Evolutionary conservation across 2,329 filamentous ascomycete species (phyloP).

Genomic region (Pestalotiopsis sp.): DNA sequence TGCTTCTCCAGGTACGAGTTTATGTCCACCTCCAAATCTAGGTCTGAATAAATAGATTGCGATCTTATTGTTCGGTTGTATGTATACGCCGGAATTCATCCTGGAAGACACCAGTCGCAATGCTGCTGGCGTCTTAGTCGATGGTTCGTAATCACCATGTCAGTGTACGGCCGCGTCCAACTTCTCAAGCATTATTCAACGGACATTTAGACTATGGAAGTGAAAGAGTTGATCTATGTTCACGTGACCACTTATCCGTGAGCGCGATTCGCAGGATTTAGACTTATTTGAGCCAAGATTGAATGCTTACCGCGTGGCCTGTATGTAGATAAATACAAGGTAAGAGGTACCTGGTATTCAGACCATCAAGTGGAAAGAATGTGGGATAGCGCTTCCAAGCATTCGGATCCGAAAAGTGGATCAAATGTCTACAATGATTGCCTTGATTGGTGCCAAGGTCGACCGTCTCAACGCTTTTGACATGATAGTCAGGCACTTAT

Average conservation of each 20-base stretch:
- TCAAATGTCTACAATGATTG: not conserved
- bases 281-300: not conserved
- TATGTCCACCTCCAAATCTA: no score
- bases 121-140: no score
- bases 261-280: not conserved
- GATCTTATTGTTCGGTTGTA: no score
- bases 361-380: not conserved
- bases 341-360: not conserved
- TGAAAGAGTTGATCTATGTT: not conserved
- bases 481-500: not conserved
- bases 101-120: no score
- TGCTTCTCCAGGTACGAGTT: no score
- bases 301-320: not conserved
- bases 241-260: not conserved
- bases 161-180: no score
- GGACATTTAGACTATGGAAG: not conserved
- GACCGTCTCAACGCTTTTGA: constrained; percentile 2
- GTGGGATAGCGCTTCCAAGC: not conserved
- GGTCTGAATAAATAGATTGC: no score
- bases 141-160: no score
- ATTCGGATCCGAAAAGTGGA: not conserved
- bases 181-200: no score
- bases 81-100: no score
- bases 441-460: not conserved
- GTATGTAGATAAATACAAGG: no score